These are phyloP conservation scores for Cymodocea nodosa DNA, from an alignment of 116 monocot genomes.

Conservation along the genomic window DNA sequence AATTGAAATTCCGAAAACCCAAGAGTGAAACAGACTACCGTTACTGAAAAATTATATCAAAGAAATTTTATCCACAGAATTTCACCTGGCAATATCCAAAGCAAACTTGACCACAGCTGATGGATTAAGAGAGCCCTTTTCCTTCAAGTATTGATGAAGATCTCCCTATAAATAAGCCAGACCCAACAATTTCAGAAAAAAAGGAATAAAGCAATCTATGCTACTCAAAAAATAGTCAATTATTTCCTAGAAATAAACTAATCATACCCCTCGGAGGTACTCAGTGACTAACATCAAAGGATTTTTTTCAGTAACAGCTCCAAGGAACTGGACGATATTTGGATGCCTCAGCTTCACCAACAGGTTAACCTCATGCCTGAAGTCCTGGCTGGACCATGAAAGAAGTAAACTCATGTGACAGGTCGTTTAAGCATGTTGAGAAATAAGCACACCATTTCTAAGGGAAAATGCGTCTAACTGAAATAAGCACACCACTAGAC, in stretches of 20 bases:
- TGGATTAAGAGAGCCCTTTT: constrained; percentile 75
- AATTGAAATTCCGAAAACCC: background rate
- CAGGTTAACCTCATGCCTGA: constrained; percentile 95
- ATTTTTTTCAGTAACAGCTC: constrained; percentile 90
- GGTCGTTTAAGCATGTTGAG: background rate
- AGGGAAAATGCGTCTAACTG: too few species aligned
- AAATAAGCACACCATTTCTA: background rate
- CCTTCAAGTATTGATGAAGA: constrained; percentile 86
- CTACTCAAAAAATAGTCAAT: background rate
- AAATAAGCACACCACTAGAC: background rate
- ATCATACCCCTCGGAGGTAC: constrained; percentile 72
- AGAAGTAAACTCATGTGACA: background rate
- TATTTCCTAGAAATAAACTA: background rate
- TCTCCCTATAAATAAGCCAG: constrained; percentile 51
- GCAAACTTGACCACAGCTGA: constrained; percentile 78
- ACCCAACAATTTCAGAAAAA: background rate
- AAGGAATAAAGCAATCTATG: background rate
- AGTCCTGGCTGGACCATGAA: constrained; percentile 64
- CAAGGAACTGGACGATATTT: constrained; percentile 95
- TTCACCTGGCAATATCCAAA: constrained; percentile 83
- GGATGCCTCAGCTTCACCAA: constrained; percentile 92
- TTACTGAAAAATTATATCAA: background rate
- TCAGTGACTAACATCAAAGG: constrained; percentile 95
- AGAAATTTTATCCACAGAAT: background rate
- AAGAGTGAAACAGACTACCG: too few species aligned